Evolutionary conservation across 768 basidiomycete species (phyloP), one percentile per base, ranked within the genome.

Genomic region (Cystobasidium ongulense): DNA sequence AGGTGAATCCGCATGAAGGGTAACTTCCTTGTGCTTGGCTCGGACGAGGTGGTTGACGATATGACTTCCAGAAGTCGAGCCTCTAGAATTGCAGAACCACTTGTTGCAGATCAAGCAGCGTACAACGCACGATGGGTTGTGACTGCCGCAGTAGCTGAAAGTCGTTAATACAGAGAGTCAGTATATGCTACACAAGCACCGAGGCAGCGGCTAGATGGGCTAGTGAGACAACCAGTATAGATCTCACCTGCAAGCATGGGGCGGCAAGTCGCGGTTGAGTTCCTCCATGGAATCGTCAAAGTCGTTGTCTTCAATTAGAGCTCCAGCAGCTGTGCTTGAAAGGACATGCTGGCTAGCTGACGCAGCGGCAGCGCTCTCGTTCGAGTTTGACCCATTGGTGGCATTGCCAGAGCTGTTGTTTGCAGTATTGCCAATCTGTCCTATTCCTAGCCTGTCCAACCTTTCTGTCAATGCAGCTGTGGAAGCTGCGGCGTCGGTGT

Each of bases 21-120:
- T 91, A 75, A 99, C 95, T 80, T 99, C 96, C 83, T 97, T 97
- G 84, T 99, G 96, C 83, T 97, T 97, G 35, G 96, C 94, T 79
- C 95, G 92, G 62, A 99, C 96, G 74, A 99, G 87, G 83, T 99
- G 96, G 81, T 97, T 97, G 77, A 99, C 95, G 78, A 99, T 98
- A 81, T 99, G 96, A 0, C 95, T 98, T 29, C 76, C 78, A 0
- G 94, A 96, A 3, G 94, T 96, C 79, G 96, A 96, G 72, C 94
- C 94, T 36, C 96, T 87, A 13, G 95, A 95, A 81, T 99, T 99
- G 84, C 96, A 99, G 81, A 99, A 99, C 92, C 92, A 95, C 80
- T 94, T 94, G 23, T 88, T 86, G 79, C 92, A 95, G 62, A 94
- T 80, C 62, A 93, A 85, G 78, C 92, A 95, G 82, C 95, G 96